Evolutionary conservation across 345 rosid species (phyloP).

Genomic region (Turritis glabra): DNA sequence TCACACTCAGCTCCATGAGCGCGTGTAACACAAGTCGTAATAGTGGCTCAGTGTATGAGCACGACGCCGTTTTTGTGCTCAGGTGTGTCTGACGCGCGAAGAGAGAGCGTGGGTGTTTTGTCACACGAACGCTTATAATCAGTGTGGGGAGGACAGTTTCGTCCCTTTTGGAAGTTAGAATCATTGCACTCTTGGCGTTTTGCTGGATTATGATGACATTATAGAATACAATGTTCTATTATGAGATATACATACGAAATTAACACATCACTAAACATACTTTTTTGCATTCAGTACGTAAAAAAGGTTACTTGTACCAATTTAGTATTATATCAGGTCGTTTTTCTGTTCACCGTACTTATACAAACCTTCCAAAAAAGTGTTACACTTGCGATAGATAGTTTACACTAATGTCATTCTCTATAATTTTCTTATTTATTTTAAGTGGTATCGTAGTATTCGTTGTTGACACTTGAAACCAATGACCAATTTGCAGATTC

Average conservation of each 20-base stretch:
- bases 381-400: constrained; percentile 2
- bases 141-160: constrained; percentile 37
- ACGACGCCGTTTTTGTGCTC: background rate
- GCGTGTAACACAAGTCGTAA: constrained; percentile 16
- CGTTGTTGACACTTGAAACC: background rate
- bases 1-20: constrained; percentile 6
- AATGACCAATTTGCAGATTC: background rate
- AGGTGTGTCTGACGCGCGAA: background rate
- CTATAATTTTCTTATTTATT: background rate
- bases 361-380: constrained; percentile 8
- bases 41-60: background rate
- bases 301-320: constrained; percentile 13
- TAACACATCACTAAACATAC: constrained; percentile 29
- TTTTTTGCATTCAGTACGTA: background rate
- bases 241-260: constrained; percentile 9
- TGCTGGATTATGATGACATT: constrained; percentile 29
- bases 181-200: constrained; percentile 39
- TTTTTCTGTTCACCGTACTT: constrained; percentile 5
- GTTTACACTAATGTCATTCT: constrained; percentile 14
- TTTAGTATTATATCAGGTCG: background rate
- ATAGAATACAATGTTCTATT: constrained; percentile 25
- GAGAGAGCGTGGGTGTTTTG: constrained; percentile 1
- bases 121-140: constrained; percentile 35
- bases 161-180: constrained; percentile 23
- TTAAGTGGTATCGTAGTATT: background rate